Evolutionary conservation across 805 yeast genomes (phyloP).

Genomic region (Zygotorulaspora chibaensis): DNA sequence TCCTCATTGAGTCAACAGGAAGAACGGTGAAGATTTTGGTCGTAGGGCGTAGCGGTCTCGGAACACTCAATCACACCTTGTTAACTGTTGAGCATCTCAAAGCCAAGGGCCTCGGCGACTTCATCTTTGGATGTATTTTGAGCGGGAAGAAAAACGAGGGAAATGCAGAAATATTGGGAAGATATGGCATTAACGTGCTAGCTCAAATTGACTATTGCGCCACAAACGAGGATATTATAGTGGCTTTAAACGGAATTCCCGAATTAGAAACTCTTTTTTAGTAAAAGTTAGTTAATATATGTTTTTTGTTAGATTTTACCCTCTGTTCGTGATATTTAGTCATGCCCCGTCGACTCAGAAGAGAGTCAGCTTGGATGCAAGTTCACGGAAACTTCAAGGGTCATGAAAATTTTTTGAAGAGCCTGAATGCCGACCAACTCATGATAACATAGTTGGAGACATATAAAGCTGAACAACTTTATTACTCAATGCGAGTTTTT

Average conservation of each 20-base stretch:
- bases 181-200: slow-evolving; percentile 23
- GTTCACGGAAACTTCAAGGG: background rate
- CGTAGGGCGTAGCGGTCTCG: slow-evolving; percentile 31
- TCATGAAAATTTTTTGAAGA: background rate
- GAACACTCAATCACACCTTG: slow-evolving; percentile 33
- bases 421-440: too few relatives aligned
- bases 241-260: slow-evolving; percentile 11
- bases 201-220: slow-evolving; percentile 37
- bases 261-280: background rate
- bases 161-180: slow-evolving; percentile 19
- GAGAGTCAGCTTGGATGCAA: background rate
- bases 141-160: slow-evolving; percentile 26
- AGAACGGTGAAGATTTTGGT: slow-evolving; percentile 24
- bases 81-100: slow-evolving; percentile 26
- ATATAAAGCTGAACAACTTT: too few relatives aligned
- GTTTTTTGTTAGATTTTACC: background rate
- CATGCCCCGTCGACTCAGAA: background rate
- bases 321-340: background rate
- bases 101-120: slow-evolving; percentile 15
- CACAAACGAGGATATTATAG: slow-evolving; percentile 5
- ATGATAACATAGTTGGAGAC: too few relatives aligned
- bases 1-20: slow-evolving; percentile 7
- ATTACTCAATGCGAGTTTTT: too few relatives aligned
- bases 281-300: background rate
- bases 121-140: slow-evolving; percentile 23